Conservation (phyloP, 495 filamentous ascomycete species). For the Hypoxylon fuscum region DNA sequence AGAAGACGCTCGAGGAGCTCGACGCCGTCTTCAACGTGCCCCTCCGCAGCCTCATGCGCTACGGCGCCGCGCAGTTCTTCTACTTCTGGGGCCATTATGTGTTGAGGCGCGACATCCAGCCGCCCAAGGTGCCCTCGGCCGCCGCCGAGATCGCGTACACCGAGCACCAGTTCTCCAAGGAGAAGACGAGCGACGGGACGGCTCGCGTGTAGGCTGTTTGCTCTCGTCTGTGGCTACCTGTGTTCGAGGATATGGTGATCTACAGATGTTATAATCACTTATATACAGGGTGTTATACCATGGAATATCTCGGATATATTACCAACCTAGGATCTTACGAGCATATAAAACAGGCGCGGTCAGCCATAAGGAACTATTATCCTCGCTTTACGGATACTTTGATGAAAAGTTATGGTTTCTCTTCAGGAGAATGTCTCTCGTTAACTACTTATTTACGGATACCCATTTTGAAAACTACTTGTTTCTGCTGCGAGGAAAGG, state of each 20-base stretch:
- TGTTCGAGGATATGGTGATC: background rate
- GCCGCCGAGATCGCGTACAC: slow-evolving; percentile 30
- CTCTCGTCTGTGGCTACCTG: background rate
- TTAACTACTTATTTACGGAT: slow-evolving; percentile 20
- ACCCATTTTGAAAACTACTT: slow-evolving; percentile 20
- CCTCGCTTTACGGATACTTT: no score
- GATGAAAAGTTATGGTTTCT: background rate
- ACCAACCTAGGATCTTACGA: no score
- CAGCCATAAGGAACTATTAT: no score
- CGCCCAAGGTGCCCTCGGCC: slow-evolving; percentile 35
- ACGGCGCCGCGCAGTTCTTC: slow-evolving; percentile 43
- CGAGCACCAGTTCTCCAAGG: slow-evolving; percentile 34
- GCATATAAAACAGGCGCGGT: no score
- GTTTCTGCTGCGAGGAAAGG: background rate
- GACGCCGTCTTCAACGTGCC: slow-evolving; percentile 66
- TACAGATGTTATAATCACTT: background rate
- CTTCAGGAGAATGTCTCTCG: slow-evolving; percentile 13
- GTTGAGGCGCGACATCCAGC: slow-evolving; percentile 52
- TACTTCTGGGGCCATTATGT: slow-evolving; percentile 65
- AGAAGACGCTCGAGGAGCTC: slow-evolving; percentile 76
- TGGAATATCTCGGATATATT: no score
- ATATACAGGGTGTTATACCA: no score
- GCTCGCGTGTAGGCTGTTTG: slow-evolving; percentile 28
- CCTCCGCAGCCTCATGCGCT: slow-evolving; percentile 60
- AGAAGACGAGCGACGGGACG: slow-evolving; percentile 38